Evolutionary conservation across 441 rosid genomes (phyloP), one percentile per base, ranked within the genome.

Genomic region (Euphorbia corollata): DNA sequence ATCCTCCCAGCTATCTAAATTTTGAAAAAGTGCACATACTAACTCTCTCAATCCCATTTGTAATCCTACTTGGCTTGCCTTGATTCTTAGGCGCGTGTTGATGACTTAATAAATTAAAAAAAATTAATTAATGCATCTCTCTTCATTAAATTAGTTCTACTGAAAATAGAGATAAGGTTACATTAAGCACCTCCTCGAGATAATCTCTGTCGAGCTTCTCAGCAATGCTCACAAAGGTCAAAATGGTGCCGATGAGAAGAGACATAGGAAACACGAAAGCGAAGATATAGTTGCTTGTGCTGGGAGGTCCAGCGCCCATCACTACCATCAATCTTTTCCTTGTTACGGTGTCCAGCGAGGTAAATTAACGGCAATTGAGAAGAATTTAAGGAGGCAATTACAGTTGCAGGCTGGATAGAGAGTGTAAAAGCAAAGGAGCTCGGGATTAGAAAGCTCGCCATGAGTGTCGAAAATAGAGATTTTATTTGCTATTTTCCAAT

Each of bases 201-300:
- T 76, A 92, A 20, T 87, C 79, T 45, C 67, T 45, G 65, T 90
- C 97, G 38, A 90, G 97, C 75, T 78, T 79, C 71, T 90, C 96
- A 59, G 89, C 84, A 47, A 92, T 78, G 77, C 65, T 85, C n/a
- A 79, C 69, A 11, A 96, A 85, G 75, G 91, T 74, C 53, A 87
- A 78, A 72, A 88, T 64, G 19, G 98, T 92, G 74, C 67, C 77
- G 2, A 83, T 83, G 5, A 92, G 81, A 36, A 92, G 92, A 65
- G 94, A 76, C 16, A 88, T 73, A 2, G 96, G 98, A 36, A 92
- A 72, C 41, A 80, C 78, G 73, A 88, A 72, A 0, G 97, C 98
- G 43, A 83, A 76, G 23, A 82, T 67, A 73, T 85, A 86, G 85
- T 81, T 86, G 74, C 63, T 78, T 64, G 80, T 63, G 74, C 83